Evolutionary conservation across 768 basidiomycete species (phyloP).

Genomic region (Phlegmacium glaucopus): DNA sequence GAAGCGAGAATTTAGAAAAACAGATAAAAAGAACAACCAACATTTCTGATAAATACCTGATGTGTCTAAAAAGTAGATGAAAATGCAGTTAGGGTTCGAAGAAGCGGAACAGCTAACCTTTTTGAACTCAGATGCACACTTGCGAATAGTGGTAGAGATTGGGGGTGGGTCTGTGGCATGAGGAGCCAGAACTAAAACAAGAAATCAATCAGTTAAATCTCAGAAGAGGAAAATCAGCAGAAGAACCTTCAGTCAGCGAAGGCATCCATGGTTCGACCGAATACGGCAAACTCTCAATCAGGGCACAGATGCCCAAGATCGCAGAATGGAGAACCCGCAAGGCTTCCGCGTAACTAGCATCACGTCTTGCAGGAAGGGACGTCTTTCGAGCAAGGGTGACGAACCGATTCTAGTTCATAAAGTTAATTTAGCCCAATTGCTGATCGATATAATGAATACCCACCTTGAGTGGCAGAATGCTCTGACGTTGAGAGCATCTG

Average conservation of each 20-base stretch:
- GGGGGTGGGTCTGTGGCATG: slow-evolving; percentile 86
- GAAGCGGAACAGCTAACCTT: slow-evolving; percentile 47
- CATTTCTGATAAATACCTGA: background rate
- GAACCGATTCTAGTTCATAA: slow-evolving; percentile 68
- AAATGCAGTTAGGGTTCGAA: slow-evolving; percentile 8
- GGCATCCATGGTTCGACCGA: slow-evolving; percentile 93
- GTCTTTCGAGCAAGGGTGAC: slow-evolving; percentile 56
- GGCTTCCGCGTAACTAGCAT: slow-evolving; percentile 68
- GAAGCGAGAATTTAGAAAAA: slow-evolving; percentile 13
- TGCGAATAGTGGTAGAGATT: slow-evolving; percentile 86
- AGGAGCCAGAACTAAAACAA: slow-evolving; percentile 57
- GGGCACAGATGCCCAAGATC: slow-evolving; percentile 84
- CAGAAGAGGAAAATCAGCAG: slow-evolving; percentile 13
- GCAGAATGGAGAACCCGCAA: slow-evolving; percentile 80
- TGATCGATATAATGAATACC: slow-evolving; percentile 7
- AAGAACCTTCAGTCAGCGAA: slow-evolving; percentile 66
- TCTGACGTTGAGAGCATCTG: slow-evolving; percentile 86
- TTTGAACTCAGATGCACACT: slow-evolving; percentile 82
- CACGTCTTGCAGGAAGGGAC: slow-evolving; percentile 63
- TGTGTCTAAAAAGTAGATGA: slow-evolving; percentile 38
- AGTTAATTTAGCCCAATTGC: background rate
- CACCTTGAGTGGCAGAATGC: slow-evolving; percentile 82
- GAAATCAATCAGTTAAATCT: slow-evolving; percentile 4
- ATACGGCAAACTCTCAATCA: slow-evolving; percentile 92
- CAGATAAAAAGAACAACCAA: slow-evolving; percentile 5